A percentile compares a stretch with the other conserved stretches of the same genome.
Conservation (phyloP, 2,329 filamentous ascomycete species). For the Colletotrichum gloeosporioides region DNA sequence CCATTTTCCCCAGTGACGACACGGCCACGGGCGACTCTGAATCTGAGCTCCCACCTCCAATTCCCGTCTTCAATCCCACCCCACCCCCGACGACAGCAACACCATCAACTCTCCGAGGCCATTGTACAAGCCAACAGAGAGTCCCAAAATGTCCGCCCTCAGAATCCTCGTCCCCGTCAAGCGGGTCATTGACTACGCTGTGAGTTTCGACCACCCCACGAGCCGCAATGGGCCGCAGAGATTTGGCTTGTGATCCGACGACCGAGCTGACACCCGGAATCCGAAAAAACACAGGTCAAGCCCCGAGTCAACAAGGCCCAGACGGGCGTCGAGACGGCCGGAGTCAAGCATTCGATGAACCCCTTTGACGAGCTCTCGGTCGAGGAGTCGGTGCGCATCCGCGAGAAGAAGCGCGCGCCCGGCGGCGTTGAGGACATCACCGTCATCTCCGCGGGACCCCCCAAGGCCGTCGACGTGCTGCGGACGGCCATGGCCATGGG, state of each 20-base stretch:
- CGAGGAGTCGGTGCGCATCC: constrained; percentile 93
- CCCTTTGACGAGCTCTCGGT: constrained; percentile 98
- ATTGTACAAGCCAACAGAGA: constrained; percentile 10
- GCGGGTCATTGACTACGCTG: constrained; percentile 87
- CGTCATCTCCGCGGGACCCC: constrained; percentile 84
- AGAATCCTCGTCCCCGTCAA: constrained; percentile 79
- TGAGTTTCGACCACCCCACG: constrained; percentile 45
- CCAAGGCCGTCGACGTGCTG: constrained; percentile 87
- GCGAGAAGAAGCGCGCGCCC: constrained; percentile 79
- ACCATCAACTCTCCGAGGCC: constrained; percentile 4
- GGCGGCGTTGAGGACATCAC: constrained; percentile 89
- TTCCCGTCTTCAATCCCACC: constrained; percentile 23
- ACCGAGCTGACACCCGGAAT: constrained; percentile 5
- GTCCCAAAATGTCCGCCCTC: constrained; percentile 22
- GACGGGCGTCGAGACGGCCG: constrained; percentile 89
- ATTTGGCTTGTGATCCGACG: constrained; percentile 6
- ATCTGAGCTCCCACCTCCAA: constrained; percentile 12
- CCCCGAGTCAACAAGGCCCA: constrained; percentile 73
- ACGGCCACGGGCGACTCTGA: constrained; percentile 5
- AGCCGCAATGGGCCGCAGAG: background rate
- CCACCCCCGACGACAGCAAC: constrained; percentile 1
- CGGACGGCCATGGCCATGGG: constrained; percentile 99
- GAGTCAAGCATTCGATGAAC: constrained; percentile 98
- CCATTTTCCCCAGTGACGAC: constrained; percentile 20
- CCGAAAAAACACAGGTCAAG: constrained; percentile 59